Percentiles rank a stretch among this genome's conserved stretches.
These are phyloP conservation scores for Dryas octopetala DNA, from an alignment of 306 rosid genomes.

Conservation along the genomic window DNA sequence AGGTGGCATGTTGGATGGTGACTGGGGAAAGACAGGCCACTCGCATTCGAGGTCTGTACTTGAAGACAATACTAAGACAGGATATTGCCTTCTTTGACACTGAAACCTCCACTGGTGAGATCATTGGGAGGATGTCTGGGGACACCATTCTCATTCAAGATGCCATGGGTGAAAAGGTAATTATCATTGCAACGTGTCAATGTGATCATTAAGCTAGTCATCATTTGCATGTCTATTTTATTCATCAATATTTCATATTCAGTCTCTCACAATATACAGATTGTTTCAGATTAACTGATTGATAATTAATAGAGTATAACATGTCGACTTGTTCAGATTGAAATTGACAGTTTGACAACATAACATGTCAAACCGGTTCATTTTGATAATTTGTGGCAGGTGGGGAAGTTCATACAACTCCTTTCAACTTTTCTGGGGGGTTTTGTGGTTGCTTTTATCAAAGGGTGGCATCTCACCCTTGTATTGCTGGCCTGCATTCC, in stretches of 20 bases:
- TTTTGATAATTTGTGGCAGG: constrained; percentile 44
- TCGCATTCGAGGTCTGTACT: constrained; percentile 70
- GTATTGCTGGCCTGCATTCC: constrained; percentile 70
- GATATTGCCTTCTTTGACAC: constrained; percentile 87
- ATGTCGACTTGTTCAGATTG: too few species aligned
- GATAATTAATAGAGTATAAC: too few species aligned
- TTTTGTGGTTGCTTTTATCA: constrained; percentile 57
- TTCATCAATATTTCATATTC: too few species aligned
- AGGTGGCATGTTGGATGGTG: constrained; percentile 94
- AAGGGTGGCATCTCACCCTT: constrained; percentile 71
- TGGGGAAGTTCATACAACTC: constrained; percentile 81
- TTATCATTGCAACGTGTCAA: not conserved
- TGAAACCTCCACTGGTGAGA: constrained; percentile 77
- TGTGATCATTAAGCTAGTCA: not conserved
- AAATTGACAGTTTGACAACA: too few species aligned
- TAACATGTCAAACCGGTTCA: not conserved
- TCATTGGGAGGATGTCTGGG: constrained; percentile 89
- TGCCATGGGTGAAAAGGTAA: constrained; percentile 91
- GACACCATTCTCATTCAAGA: constrained; percentile 91
- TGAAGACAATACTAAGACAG: constrained; percentile 72
- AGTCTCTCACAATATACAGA: too few species aligned
- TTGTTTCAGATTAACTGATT: too few species aligned
- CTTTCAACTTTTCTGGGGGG: constrained; percentile 68
- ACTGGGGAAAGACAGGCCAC: constrained; percentile 91
- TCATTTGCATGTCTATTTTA: not conserved